Evolutionary conservation across 805 yeast genomes (phyloP), one percentile per base, ranked within the genome.

Genomic region (Candida qinlingensis): DNA sequence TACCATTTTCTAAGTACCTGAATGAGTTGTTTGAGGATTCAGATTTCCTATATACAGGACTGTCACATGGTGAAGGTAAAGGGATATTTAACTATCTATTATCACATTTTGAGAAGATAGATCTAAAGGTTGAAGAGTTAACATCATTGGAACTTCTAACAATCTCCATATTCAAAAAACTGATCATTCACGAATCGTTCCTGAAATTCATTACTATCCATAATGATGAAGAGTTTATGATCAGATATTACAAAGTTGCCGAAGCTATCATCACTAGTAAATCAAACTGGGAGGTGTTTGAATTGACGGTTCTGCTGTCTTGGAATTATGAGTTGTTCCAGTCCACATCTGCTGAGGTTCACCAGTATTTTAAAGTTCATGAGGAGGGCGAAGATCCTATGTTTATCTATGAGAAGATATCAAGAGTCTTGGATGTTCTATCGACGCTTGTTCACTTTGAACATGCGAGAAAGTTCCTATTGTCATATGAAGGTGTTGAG

Each of bases 251-350:
- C 27, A 59, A 56, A 39, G 55, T 65, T 7, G 50, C 69, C 4
- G 67, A 68, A 42, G 49, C 67, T 1, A 56, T 68, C 3, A 60
- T 65, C 5, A 70, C 74, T 2, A 70, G 74, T 48, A 62, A 54
- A 37, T 61, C 62, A 13, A 54, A 52, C 9, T 71, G 74, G 73
- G 64, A 67, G 44, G 65, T 65, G 26, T 65, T 61, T 47, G 65
- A 71, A 35, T 52, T 71, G 4, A 70, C 71, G 0, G 67, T 62
- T 12, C 62, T 72, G 1, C 59, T 72, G 60, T 59, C 69, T 6
- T 72, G 75, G 75, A 61, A 63, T 30, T 66, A 59, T 48, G 63
- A 62, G 40, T 51, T 67, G 19, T 63, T 68, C 36, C 63, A 64
- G 42, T 49, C 49, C 8, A 36, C 63, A 0, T 45, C 60, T 3